Conservation (phyloP, 192 early-diverging fungal genomes). For the Lobulomyces angularis region DNA sequence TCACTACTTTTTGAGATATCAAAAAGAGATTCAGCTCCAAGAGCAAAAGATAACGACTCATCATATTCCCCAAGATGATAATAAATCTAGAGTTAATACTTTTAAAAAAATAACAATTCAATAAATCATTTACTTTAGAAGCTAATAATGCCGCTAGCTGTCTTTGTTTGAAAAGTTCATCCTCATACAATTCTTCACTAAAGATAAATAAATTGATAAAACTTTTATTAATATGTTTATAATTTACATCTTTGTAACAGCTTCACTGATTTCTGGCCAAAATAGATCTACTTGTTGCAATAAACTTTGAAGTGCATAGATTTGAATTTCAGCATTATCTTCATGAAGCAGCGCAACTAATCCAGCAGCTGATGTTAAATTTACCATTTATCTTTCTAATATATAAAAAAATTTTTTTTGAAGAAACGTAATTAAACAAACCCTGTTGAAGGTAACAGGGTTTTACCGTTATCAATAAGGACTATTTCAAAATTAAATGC, state of each 20-base stretch:
- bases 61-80: constrained; percentile 94
- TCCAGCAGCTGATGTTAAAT: too few species aligned
- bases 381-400: too few species aligned
- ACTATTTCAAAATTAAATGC: too few species aligned
- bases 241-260: constrained; percentile 73
- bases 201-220: background rate
- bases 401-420: too few species aligned
- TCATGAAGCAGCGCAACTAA: constrained; percentile 91
- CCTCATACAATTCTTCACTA: constrained; percentile 92
- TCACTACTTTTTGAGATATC: constrained; percentile 66
- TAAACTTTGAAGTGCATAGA: constrained; percentile 86
- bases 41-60: constrained; percentile 88
- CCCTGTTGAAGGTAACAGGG: too few species aligned
- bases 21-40: constrained; percentile 85
- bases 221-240: constrained; percentile 6
- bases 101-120: background rate
- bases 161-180: constrained; percentile 69
- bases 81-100: constrained; percentile 57
- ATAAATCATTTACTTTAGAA: constrained; percentile 60
- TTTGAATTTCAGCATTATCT: constrained; percentile 75
- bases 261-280: constrained; percentile 97
- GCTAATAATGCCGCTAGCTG: constrained; percentile 89
- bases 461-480: too few species aligned
- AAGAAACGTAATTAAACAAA: too few species aligned
- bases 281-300: constrained; percentile 82